Conservation (phyloP, 108 stramenopile genomes). For the Chaetoceros tenuissimus region DNA sequence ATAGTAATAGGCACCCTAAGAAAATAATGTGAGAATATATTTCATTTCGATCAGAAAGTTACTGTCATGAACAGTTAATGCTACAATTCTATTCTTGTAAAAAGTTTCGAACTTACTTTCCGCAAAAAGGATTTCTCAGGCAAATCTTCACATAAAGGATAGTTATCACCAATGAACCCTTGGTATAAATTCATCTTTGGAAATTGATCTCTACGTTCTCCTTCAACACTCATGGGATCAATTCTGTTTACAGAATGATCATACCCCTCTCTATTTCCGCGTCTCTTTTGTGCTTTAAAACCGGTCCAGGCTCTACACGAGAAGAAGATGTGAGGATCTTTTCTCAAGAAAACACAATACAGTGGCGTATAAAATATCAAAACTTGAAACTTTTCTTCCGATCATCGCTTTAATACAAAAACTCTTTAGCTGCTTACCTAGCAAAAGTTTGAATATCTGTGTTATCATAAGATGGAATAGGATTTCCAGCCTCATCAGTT, state of each 20-base stretch:
- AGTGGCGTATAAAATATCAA: no score
- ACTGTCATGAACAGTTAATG: no score
- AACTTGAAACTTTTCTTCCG: no score
- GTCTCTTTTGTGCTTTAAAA: constrained; percentile 15
- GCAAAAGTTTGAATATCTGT: constrained; percentile 44
- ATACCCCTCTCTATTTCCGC: constrained; percentile 29
- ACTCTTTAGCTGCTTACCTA: no score
- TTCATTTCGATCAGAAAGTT: no score
- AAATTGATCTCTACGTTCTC: constrained; percentile 38
- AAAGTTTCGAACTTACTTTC: constrained; percentile 13
- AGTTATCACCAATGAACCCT: constrained; percentile 41
- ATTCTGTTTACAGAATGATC: constrained; percentile 12
- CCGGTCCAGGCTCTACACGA: constrained; percentile 43
- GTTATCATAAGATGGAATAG: constrained; percentile 27
- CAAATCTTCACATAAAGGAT: constrained; percentile 35
- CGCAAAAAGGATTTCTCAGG: constrained; percentile 21
- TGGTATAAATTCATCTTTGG: constrained; percentile 45
- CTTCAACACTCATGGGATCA: constrained; percentile 57
- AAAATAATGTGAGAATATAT: no score
- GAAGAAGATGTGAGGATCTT: no score
- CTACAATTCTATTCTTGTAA: no score
- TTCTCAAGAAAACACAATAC: no score
- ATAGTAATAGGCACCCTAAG: no score
- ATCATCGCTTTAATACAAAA: no score
- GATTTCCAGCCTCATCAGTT: constrained; percentile 13